Conservation (phyloP, 2,329 filamentous ascomycete genomes). For the Paecilomyces sp. region DNA sequence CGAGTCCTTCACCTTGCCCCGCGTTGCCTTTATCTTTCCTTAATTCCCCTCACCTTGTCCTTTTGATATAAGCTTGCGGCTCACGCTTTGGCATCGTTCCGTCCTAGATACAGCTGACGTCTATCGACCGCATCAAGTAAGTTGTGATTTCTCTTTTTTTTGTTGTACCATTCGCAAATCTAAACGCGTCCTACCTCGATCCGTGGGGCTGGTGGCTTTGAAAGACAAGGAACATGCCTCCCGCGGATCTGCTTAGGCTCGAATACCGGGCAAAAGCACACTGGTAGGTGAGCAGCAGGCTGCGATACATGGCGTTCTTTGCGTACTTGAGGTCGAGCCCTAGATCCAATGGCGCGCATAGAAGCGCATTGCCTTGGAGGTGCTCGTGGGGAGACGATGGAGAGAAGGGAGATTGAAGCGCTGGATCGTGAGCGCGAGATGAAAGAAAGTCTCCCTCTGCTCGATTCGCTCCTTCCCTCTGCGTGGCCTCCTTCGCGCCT, state of each 20-base stretch:
- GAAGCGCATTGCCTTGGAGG: background rate
- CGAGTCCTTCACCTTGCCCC: background rate
- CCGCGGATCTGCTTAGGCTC: background rate
- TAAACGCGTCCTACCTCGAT: background rate
- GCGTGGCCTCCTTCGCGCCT: background rate
- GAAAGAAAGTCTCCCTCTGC: background rate
- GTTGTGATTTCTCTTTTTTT: slow-evolving; percentile 15
- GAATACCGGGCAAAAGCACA: background rate
- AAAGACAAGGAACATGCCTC: background rate
- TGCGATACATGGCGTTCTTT: background rate
- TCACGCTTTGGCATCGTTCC: slow-evolving; percentile 7
- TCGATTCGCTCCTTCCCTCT: background rate
- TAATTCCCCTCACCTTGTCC: slow-evolving; percentile 1
- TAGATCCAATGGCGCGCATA: background rate
- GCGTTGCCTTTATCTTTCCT: slow-evolving; percentile 2
- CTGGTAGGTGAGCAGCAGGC: background rate
- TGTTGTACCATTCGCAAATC: background rate
- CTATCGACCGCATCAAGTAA: slow-evolving; percentile 42
- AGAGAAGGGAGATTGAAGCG: background rate
- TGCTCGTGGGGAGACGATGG: background rate
- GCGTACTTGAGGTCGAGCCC: background rate
- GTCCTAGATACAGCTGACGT: slow-evolving; percentile 35
- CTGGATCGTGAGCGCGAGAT: background rate
- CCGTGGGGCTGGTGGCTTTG: background rate
- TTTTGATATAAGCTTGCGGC: slow-evolving; percentile 9